Base-by-base conservation (phyloP, 345 rosid genomes). In the Chamaenerion angustifolium region DNA sequence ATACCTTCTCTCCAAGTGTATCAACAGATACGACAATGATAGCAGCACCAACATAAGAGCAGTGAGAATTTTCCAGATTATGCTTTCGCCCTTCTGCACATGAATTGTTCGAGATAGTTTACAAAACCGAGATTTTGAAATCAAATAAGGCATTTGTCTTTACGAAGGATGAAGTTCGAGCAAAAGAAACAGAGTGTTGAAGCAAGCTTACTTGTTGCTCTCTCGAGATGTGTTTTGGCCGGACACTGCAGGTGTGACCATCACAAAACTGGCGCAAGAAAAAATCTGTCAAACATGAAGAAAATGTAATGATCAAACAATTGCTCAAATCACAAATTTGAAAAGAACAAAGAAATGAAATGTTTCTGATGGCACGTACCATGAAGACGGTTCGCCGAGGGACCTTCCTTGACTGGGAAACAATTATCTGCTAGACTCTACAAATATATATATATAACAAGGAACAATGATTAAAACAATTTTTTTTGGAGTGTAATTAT, bases 191-290 rank as follows among this genome's bases (percentile, higher is more conserved):
- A 45, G 43, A n/a, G 8, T 16, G 45, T 18, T 16, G 13, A 50
- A 13, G 6, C 42, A 47, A 54, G 17, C 11, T 49, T 63, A 87
- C 94, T 88, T 60, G 75, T 40, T 46, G 65, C 51, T 77, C 80
- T 67, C 66, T 67, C 2, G 89, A 70, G 45, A 83, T 78, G 54
- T 75, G 77, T 42, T 63, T 77, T 47, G 12, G 61, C 48, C 65
- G 68, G 46, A 77, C 73, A 12, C 63, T 56, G 74, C 96, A 79
- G 40, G 85, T 72, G 65, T 73, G 83, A 51, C 85, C 82, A 64
- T 87, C 85, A 12, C 94, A 87, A 53, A 87, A 83, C 67, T 81
- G 89, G 51, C 61, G 87, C 75, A 83, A 63, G 70, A 83, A 83
- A 60, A 87, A 66, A 23, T 87, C 89, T 87, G 55, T 56, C 23